Conservation (phyloP, 257 asterid genomes). For the Solanum bulbocastanum region DNA sequence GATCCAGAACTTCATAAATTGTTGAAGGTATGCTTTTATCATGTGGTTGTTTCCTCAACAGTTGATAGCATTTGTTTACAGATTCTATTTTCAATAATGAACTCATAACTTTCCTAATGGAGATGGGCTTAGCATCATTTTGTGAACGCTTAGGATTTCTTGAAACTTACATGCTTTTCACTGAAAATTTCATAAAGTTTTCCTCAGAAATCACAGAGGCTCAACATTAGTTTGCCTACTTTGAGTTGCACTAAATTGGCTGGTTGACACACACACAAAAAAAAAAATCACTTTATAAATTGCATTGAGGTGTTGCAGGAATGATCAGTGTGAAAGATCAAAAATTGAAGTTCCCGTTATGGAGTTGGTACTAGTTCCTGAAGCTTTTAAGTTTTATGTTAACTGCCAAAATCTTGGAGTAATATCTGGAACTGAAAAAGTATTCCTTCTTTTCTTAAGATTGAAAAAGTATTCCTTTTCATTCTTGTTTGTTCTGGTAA, state of each 20-base stretch:
- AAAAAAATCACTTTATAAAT: neutral
- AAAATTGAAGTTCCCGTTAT: neutral
- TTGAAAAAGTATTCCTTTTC: neutral
- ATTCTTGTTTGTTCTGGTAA: neutral
- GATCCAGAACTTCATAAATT: conserved; percentile 34
- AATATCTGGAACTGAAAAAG: neutral
- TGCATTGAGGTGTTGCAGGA: neutral
- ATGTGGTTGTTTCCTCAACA: neutral
- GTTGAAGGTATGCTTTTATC: conserved; percentile 47
- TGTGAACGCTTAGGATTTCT: neutral
- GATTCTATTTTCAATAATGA: neutral
- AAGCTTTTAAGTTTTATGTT: neutral
- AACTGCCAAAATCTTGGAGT: neutral
- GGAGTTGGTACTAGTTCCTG: neutral
- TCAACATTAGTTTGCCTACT: neutral
- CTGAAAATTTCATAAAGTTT: neutral
- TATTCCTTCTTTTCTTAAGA: neutral
- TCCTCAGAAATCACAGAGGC: neutral
- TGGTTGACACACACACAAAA: neutral
- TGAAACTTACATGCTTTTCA: neutral
- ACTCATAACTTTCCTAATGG: neutral
- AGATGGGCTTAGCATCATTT: neutral
- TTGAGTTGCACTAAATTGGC: neutral
- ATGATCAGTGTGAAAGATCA: neutral
- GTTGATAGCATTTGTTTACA: neutral